These are phyloP conservation scores for Ophiostoma ips DNA, from an alignment of 2,329 filamentous ascomycete genomes.

Conservation along the genomic window DNA sequence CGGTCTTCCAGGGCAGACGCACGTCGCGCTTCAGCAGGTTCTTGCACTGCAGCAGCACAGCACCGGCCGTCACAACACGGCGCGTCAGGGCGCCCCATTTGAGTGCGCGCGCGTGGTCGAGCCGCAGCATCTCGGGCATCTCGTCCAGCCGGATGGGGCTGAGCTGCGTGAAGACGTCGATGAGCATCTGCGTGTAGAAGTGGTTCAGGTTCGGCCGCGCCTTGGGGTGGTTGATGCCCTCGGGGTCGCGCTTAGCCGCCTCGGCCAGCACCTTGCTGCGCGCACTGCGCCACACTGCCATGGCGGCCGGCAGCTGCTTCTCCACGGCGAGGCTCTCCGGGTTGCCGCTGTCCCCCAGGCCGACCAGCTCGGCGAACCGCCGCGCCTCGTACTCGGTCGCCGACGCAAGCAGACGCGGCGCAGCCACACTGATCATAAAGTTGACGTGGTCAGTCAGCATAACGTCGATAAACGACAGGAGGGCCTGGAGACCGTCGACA, in stretches of 20 bases:
- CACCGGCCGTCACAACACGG: slow-evolving; percentile 57
- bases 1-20: slow-evolving; percentile 60
- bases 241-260: slow-evolving; percentile 52
- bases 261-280: slow-evolving; percentile 50
- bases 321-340: slow-evolving; percentile 18
- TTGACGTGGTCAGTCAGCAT: slow-evolving; percentile 75
- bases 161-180: slow-evolving; percentile 60
- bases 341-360: slow-evolving; percentile 41
- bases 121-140: slow-evolving; percentile 58
- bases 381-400: slow-evolving; percentile 62
- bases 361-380: slow-evolving; percentile 50
- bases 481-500: slow-evolving; percentile 61
- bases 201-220: slow-evolving; percentile 52
- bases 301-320: slow-evolving; percentile 38
- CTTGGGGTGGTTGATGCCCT: slow-evolving; percentile 46
- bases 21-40: slow-evolving; percentile 73
- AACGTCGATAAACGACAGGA: slow-evolving; percentile 62
- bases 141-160: slow-evolving; percentile 31
- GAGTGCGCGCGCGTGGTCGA: slow-evolving; percentile 52
- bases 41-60: slow-evolving; percentile 67
- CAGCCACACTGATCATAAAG: slow-evolving; percentile 59
- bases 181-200: slow-evolving; percentile 62
- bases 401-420: slow-evolving; percentile 57
- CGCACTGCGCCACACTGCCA: slow-evolving; percentile 45
- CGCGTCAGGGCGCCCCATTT: slow-evolving; percentile 42